Conservation (phyloP, 345 rosid species). For the Boechera divaricarpa region DNA sequence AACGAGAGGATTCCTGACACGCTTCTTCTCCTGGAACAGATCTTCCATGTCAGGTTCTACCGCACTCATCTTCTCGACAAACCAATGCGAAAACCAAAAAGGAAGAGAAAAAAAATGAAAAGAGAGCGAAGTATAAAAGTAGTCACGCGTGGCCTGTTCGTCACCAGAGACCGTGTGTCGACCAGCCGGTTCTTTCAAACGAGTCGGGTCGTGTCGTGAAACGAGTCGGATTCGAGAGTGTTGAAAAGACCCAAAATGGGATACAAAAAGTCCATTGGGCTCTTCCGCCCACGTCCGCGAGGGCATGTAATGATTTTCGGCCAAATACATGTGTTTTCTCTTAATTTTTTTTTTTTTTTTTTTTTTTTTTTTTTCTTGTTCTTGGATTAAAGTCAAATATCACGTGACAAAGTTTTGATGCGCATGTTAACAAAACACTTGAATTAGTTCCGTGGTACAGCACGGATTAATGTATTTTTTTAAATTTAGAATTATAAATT, state of each 20-base stretch:
- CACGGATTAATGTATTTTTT: too few relatives aligned
- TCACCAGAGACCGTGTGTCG: slow-evolving; percentile 25
- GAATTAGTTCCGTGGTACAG: too few relatives aligned
- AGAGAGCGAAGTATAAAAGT: neutral
- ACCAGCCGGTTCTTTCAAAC: neutral
- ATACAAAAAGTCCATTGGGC: slow-evolving; percentile 4
- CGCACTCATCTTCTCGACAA: slow-evolving; percentile 46
- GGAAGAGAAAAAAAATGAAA: neutral
- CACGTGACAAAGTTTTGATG: too few relatives aligned
- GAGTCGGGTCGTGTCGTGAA: neutral
- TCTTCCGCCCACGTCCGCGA: neutral
- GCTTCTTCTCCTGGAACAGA: slow-evolving; percentile 63
- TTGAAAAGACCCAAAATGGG: neutral
- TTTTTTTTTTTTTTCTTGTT: too few relatives aligned
- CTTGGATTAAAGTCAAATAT: too few relatives aligned
- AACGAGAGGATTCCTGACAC: slow-evolving; percentile 70
- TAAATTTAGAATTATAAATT: too few relatives aligned
- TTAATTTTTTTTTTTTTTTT: too few relatives aligned
- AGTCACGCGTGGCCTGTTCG: slow-evolving; percentile 14
- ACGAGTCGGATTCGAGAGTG: slow-evolving; percentile 8
- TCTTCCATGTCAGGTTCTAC: slow-evolving; percentile 65
- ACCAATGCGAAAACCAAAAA: neutral
- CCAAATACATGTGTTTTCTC: too few relatives aligned
- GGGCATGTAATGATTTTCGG: neutral
- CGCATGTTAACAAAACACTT: too few relatives aligned